These are phyloP conservation scores for Dactylellina haptotyla DNA, from an alignment of 2,329 filamentous ascomycete genomes.

Conservation along the genomic window DNA sequence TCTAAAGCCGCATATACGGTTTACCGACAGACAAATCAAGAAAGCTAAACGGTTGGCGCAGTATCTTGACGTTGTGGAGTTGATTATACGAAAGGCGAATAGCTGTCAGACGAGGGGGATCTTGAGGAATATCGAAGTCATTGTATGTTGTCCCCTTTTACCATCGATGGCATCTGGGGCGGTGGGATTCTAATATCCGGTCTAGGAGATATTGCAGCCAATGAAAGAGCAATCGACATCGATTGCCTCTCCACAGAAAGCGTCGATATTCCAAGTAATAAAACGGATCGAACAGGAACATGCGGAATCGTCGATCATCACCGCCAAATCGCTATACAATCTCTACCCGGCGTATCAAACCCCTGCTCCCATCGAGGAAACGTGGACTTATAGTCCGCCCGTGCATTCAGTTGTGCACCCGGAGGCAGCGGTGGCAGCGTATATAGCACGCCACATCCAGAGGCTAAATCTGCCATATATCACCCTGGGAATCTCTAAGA, in stretches of 20 bases:
- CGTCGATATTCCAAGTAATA: conserved; percentile 9
- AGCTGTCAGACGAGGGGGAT: not conserved
- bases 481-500: not conserved
- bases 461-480: conserved; percentile 14
- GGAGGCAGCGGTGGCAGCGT: conserved; percentile 2
- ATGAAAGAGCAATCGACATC: too few relatives aligned
- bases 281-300: conserved; percentile 9
- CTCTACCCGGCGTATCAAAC: too few relatives aligned
- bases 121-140: not conserved
- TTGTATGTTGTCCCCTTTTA: not conserved
- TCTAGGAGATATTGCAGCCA: too few relatives aligned
- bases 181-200: too few relatives aligned
- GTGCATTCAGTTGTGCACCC: conserved; percentile 6
- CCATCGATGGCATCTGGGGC: not conserved
- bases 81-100: not conserved
- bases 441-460: not conserved
- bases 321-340: not conserved
- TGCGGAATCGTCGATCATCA: not conserved
- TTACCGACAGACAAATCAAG: conserved; percentile 18
- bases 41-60: not conserved
- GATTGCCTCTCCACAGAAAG: not conserved
- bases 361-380: not conserved
- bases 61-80: conserved; percentile 8
- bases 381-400: conserved; percentile 6
- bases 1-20: not conserved